Base-by-base conservation (phyloP, 345 rosid species). In the Rhodamnia argentea region DNA sequence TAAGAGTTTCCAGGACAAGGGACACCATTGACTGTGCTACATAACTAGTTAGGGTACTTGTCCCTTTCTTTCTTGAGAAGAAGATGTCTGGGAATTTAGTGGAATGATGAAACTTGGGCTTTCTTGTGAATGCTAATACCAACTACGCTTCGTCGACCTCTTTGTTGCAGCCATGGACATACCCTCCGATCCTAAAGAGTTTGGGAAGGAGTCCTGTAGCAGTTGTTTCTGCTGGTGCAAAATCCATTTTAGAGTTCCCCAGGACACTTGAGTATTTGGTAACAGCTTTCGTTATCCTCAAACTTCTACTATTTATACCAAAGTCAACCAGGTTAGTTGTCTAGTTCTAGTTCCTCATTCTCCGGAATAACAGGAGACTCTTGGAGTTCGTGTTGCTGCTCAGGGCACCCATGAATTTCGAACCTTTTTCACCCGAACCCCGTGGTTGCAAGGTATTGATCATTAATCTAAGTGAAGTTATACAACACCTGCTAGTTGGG, bases 251-350 rank as follows among this genome's bases (percentile, higher is more conserved):
- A 76, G 96, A 97, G 89, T 92, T 95, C 87, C 98, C 96, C 32
- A 91, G 94, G 90, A 95, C 98, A 83, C 95, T 96, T 85, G 96
- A 97, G 89, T 96, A 96, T 92, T 88, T 94, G 98, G 99, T 95
- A 93, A 57, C 27, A 57, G 62, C 24, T 57, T 57, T 4, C 11
- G 62, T 57, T 57, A 9, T 57, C 6, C 62, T 57, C 27, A 11
- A 57, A 24, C 62, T 57, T 24, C 62, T 23, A 57, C 24, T 24
- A 57, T 57, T 57, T 24, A 24, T 26, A 4, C 27, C 27, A 23
- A 57, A 57, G 27, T 24, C 27, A 57, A 10, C 27, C 27, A 24
- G 60, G 26, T 24, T 24, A 57, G 27, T 57, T 24, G 60, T 58
- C 27, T 11, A 58, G 62, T 58, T 83, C 52, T 55, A 89, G 52